These are phyloP conservation scores for Pezicula carpinea DNA, from an alignment of 2,329 filamentous ascomycete species.

Conservation along the genomic window DNA sequence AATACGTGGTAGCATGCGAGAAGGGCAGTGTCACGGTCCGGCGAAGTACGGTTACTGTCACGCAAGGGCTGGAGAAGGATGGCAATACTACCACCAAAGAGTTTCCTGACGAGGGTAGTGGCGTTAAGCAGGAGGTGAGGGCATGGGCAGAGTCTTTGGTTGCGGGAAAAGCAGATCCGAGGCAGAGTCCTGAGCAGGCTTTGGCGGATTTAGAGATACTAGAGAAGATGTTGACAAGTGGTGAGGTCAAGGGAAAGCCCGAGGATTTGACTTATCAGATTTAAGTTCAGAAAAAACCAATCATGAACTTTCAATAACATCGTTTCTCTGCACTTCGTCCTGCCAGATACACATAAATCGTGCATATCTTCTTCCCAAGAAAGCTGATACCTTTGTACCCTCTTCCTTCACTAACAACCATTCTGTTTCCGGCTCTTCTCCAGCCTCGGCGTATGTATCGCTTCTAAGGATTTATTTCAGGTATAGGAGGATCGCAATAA, in stretches of 20 bases:
- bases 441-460: too few relatives aligned
- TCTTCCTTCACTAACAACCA: too few relatives aligned
- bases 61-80: constrained; percentile 20
- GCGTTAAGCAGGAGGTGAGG: constrained; percentile 25
- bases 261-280: constrained; percentile 20
- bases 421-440: too few relatives aligned
- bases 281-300: too few relatives aligned
- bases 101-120: constrained; percentile 24
- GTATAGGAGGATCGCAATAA: too few relatives aligned
- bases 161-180: constrained; percentile 18
- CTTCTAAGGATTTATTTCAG: too few relatives aligned
- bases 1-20: constrained; percentile 27
- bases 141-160: constrained; percentile 26
- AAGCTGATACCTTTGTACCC: too few relatives aligned
- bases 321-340: too few relatives aligned
- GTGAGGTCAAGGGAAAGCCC: constrained; percentile 25
- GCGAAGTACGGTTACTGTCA: constrained; percentile 22
- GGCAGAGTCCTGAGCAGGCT: constrained; percentile 21
- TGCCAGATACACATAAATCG: too few relatives aligned
- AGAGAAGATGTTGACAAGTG: constrained; percentile 30
- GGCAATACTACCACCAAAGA: constrained; percentile 19
- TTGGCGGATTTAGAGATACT: constrained; percentile 27
- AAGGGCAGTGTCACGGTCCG: constrained; percentile 25
- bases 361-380: too few relatives aligned
- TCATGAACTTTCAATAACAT: too few relatives aligned